Percentiles rank a stretch among this genome's conserved stretches.
phyloP scores from a whole-genome alignment of 257 asterid species.

The Fraxinus americana region DNA sequence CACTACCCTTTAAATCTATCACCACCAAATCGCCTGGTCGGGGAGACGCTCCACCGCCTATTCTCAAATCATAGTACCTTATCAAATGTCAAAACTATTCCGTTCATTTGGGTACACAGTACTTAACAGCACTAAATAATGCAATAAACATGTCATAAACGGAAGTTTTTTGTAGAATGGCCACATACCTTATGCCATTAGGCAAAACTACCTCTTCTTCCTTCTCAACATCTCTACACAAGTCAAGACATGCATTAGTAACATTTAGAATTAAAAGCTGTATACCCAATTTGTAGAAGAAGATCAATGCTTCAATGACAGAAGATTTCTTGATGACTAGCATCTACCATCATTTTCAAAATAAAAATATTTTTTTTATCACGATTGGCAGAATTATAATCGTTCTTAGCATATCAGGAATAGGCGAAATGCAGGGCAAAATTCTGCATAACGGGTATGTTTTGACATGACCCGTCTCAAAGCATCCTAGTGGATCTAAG shows the following conservation, averaged over 20 bases:
- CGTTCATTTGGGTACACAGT: too few species aligned
- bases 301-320: neutral
- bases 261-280: neutral
- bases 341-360: neutral
- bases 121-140: neutral
- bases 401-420: neutral
- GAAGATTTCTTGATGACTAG: neutral
- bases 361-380: too few species aligned
- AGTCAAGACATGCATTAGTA: neutral
- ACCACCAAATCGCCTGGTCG: constrained; percentile 77
- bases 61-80: constrained; percentile 69
- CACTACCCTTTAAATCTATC: constrained; percentile 68
- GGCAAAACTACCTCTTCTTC: constrained; percentile 78
- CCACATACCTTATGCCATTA: constrained; percentile 71
- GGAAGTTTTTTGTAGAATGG: neutral
- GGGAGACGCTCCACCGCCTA: constrained; percentile 74
- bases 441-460: too few species aligned
- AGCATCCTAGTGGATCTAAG: too few species aligned
- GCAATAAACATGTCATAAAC: neutral
- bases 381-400: neutral
- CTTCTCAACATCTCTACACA: constrained; percentile 72
- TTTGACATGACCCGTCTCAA: too few species aligned
- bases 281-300: neutral
- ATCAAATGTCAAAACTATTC: neutral
- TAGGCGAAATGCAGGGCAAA: neutral